Base-by-base conservation (phyloP, 495 filamentous ascomycete species). In the Aspergillus nanangensis region DNA sequence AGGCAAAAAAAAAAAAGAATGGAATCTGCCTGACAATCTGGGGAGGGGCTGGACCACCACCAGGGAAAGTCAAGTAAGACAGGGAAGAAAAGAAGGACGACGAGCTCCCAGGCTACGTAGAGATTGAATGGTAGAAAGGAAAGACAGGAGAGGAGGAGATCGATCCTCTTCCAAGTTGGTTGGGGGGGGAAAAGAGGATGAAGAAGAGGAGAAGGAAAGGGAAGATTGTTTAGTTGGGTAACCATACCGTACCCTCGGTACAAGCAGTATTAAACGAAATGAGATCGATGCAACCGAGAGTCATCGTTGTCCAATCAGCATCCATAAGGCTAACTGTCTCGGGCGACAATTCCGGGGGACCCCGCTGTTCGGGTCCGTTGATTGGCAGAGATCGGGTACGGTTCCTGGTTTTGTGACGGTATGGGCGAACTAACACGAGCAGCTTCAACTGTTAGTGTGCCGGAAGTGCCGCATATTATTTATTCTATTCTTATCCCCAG, bases 21-120 rank as follows among this genome's bases (percentile, higher is more conserved):
- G 51, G 45, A 50, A 47, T 41, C 11, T 41, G 41, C 43, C 24
- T 19, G 33, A n/a, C 43, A 52, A 48, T 52, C 27, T 45, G 21
- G 47, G 39, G 9, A 34, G 39, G 18, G 38, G 45, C 45, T 49
- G 52, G 52, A 37, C 24, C 25, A 36, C 33, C 41, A 45, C 46
- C 48, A 2, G 19, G 4, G 36, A 10, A 47, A 47, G 58, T 57
- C 51, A 60, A 38, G 33, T 18, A 36, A 52, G 68, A 58, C 61
- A 69, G 62, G 58, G 67, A 60, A 61, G 61, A 63, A 52, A 70
- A 58, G 65, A 70, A 64, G 58, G 67, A 60, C 63, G 61, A 63
- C 67, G 53, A 63, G 53, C 57, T 60, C 50, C 61, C 49, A 60
- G 56, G 53, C 51, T 45, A 47, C 48, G 44, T 32, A 45, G 24